Evolutionary conservation across 371 early-diverging fungal genomes (phyloP).

Genomic region (Rhizopus microsporus): DNA sequence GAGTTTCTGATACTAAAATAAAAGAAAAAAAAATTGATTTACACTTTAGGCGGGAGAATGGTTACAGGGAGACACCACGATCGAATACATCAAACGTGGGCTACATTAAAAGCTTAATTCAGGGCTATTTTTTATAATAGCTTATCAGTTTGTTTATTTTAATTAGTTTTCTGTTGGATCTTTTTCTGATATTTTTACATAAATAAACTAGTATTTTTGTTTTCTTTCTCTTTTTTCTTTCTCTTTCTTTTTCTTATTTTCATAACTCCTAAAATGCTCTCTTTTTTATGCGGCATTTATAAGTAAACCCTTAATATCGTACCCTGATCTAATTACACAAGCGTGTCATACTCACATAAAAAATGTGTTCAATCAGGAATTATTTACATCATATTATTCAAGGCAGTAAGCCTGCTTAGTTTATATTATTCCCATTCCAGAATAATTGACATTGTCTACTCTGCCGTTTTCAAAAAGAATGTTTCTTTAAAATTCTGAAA

Average conservation of each 20-base stretch:
- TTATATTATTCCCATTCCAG: neutral
- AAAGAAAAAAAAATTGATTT: neutral
- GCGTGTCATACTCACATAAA: no score
- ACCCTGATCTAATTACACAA: no score
- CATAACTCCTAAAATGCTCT: no score
- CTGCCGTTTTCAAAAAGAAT: neutral
- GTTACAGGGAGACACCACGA: neutral
- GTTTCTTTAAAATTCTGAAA: conserved; percentile 1
- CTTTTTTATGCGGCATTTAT: no score
- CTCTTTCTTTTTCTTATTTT: no score
- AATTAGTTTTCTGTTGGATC: neutral
- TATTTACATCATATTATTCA: neutral
- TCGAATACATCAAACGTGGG: neutral
- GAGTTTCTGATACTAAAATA: neutral
- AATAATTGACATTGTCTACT: neutral
- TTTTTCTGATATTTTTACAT: conserved; percentile 7
- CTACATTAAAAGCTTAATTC: neutral
- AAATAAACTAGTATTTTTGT: neutral
- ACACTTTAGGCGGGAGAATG: neutral
- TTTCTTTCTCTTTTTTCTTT: neutral
- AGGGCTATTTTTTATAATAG: neutral
- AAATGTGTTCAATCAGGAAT: no score
- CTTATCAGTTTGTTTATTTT: neutral
- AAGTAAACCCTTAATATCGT: no score
- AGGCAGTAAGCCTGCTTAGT: neutral